These are phyloP conservation scores for Rhododendron simsii DNA, from an alignment of 148 eudicot species.

Conservation along the genomic window DNA sequence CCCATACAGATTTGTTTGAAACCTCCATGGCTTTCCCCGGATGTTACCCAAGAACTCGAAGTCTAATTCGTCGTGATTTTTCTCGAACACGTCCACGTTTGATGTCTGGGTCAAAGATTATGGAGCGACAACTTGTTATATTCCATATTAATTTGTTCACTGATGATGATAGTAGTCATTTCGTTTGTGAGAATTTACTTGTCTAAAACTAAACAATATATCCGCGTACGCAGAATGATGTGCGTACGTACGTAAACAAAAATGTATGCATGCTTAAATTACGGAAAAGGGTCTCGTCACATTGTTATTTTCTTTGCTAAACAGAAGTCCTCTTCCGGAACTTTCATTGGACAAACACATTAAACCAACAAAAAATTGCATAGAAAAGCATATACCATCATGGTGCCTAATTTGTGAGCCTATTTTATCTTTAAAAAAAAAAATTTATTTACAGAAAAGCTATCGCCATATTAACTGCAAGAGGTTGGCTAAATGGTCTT, in stretches of 20 bases:
- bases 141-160: not conserved
- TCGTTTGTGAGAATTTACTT: not conserved
- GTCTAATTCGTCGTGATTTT: constrained; percentile 65
- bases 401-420: not conserved
- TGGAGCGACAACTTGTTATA: not conserved
- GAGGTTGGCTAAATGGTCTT: too few species aligned
- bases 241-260: not conserved
- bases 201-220: not conserved
- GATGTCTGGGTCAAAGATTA: constrained; percentile 39
- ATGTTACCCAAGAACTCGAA: constrained; percentile 67
- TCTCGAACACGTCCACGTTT: constrained; percentile 62
- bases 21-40: constrained; percentile 68
- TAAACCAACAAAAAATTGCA: not conserved
- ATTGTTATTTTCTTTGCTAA: not conserved
- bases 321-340: not conserved
- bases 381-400: not conserved
- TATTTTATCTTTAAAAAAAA: not conserved
- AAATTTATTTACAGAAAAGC: not conserved
- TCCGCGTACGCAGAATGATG: not conserved
- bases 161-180: not conserved
- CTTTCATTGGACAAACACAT: not conserved
- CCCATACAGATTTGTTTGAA: constrained; percentile 72
- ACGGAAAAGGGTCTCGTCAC: not conserved
- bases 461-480: not conserved
- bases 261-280: not conserved